Conservation (phyloP, 495 filamentous ascomycete species). For the Penicillium chermesinum region DNA sequence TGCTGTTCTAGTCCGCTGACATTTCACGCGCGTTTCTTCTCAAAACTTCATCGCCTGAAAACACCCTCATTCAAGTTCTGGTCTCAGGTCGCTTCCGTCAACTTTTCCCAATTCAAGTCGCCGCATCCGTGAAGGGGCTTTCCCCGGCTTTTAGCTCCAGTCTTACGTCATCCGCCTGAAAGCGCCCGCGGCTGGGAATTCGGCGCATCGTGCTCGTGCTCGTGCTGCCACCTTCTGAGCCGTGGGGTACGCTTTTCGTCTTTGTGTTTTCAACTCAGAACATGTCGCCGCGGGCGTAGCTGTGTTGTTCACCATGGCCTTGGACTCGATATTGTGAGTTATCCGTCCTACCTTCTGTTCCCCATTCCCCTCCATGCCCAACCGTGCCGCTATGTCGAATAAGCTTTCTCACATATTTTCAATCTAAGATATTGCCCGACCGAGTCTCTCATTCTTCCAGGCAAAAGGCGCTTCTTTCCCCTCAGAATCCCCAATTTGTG, state of each 20-base stretch:
- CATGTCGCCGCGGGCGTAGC: slow-evolving; percentile 33
- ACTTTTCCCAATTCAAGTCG: too few species aligned
- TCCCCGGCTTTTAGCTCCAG: slow-evolving; percentile 31
- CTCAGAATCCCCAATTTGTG: slow-evolving; percentile 69
- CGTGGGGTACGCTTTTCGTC: slow-evolving; percentile 8
- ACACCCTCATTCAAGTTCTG: too few species aligned
- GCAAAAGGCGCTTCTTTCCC: slow-evolving; percentile 69
- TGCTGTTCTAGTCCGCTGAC: too few species aligned
- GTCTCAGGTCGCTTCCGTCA: too few species aligned
- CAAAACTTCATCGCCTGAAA: too few species aligned
- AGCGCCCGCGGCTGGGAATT: slow-evolving; percentile 15
- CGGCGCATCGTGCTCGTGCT: slow-evolving; percentile 6
- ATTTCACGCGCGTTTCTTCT: too few species aligned
- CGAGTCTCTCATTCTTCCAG: slow-evolving; percentile 54
- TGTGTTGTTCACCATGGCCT: slow-evolving; percentile 39
- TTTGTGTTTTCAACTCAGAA: slow-evolving; percentile 17
- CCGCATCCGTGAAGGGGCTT: slow-evolving; percentile 16
- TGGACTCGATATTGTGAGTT: slow-evolving; percentile 39
- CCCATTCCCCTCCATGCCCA: slow-evolving; percentile 1
- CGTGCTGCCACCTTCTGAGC: slow-evolving; percentile 5
- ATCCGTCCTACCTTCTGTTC: slow-evolving; percentile 11
- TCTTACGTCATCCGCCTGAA: slow-evolving; percentile 42
- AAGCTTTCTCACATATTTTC: slow-evolving; percentile 10
- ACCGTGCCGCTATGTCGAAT: background rate
- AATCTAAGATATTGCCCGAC: slow-evolving; percentile 51